A percentile compares a stretch with the other conserved stretches of the same genome.
Evolutionary conservation across 2,329 filamentous ascomycete species (phyloP).

Genomic region (Tolypocladium paradoxum): DNA sequence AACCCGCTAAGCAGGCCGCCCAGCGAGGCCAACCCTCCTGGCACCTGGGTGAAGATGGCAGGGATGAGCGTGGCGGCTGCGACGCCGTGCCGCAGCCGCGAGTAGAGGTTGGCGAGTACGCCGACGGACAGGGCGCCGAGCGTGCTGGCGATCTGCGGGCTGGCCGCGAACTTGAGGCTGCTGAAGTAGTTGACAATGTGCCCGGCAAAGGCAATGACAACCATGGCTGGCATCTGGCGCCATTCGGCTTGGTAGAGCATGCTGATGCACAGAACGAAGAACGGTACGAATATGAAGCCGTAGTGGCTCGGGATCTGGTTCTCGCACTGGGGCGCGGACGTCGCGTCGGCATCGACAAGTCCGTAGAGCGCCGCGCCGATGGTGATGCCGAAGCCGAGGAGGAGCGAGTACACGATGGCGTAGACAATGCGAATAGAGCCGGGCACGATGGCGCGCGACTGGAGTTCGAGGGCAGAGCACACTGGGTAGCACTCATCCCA

Average conservation of each 20-base stretch:
- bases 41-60: conserved; percentile 37
- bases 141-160: conserved; percentile 66
- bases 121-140: conserved; percentile 69
- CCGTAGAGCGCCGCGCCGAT: conserved; percentile 55
- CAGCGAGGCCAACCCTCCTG: conserved; percentile 34
- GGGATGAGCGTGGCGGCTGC: conserved; percentile 35
- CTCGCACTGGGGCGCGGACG: conserved; percentile 29
- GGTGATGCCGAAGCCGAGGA: conserved; percentile 63
- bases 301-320: conserved; percentile 30
- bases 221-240: conserved; percentile 70
- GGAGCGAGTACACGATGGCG: conserved; percentile 62
- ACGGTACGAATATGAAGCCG: conserved; percentile 61
- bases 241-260: conserved; percentile 74
- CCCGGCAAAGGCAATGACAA: conserved; percentile 60
- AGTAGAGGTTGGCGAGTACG: conserved; percentile 67
- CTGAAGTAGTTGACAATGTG: conserved; percentile 71
- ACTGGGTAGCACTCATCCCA: conserved; percentile 11
- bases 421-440: conserved; percentile 67
- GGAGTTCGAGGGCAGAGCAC: conserved; percentile 48
- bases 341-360: conserved; percentile 44
- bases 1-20: conserved; percentile 35
- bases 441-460: conserved; percentile 57
- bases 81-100: conserved; percentile 42
- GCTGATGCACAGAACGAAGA: conserved; percentile 63
- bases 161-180: conserved; percentile 51